These are phyloP conservation scores for Cytospora schulzeri DNA, from an alignment of 2,329 filamentous ascomycete species.

Conservation along the genomic window DNA sequence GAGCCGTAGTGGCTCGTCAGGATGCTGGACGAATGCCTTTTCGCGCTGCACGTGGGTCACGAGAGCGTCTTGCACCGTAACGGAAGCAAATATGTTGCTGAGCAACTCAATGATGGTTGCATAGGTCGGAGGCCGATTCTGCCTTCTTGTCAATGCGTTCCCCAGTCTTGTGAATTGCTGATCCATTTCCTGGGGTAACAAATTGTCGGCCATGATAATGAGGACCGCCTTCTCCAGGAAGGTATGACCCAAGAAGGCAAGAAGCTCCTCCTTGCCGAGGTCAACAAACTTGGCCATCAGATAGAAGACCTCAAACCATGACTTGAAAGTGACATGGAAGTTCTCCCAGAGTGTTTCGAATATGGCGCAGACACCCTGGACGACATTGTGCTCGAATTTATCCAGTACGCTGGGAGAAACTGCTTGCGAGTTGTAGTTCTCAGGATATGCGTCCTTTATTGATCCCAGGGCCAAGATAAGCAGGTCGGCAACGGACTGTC, in stretches of 20 bases:
- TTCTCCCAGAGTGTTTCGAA: slow-evolving; percentile 61
- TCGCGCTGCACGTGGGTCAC: slow-evolving; percentile 33
- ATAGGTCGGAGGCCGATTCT: slow-evolving; percentile 56
- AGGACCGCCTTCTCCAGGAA: slow-evolving; percentile 62
- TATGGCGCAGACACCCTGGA: slow-evolving; percentile 46
- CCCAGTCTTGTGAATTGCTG: slow-evolving; percentile 59
- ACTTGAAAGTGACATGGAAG: slow-evolving; percentile 63
- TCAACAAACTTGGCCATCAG: slow-evolving; percentile 68
- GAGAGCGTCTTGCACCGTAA: slow-evolving; percentile 34
- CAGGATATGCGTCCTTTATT: slow-evolving; percentile 52
- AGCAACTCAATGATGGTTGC: slow-evolving; percentile 52
- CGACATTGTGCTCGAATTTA: slow-evolving; percentile 40
- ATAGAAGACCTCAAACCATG: slow-evolving; percentile 78
- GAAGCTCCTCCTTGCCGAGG: slow-evolving; percentile 61
- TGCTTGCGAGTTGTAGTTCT: slow-evolving; percentile 45
- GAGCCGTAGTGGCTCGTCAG: slow-evolving; percentile 31
- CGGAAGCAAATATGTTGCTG: slow-evolving; percentile 47
- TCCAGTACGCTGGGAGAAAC: neutral
- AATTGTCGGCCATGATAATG: slow-evolving; percentile 61
- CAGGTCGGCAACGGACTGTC: slow-evolving; percentile 52
- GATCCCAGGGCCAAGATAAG: slow-evolving; percentile 55
- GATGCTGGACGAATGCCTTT: slow-evolving; percentile 42
- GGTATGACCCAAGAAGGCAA: slow-evolving; percentile 60
- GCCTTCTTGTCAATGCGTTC: slow-evolving; percentile 52
- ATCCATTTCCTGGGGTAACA: slow-evolving; percentile 48